A percentile compares a stretch with the other conserved stretches of the same genome.
phyloP scores from a whole-genome alignment of 345 rosid species.

The Combretum micranthum region DNA sequence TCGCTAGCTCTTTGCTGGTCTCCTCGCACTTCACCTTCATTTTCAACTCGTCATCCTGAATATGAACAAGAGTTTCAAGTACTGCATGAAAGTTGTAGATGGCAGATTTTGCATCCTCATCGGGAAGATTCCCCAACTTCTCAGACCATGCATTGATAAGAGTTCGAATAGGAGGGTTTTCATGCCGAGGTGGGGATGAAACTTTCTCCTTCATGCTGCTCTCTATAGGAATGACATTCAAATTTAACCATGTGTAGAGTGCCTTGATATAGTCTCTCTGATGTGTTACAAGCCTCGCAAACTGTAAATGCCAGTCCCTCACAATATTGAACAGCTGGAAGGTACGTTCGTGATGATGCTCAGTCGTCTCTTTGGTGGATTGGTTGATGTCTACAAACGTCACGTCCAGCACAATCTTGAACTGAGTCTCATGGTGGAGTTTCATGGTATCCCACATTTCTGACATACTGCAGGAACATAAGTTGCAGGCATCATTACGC shows the following conservation, averaged over 20 bases:
- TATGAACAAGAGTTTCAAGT: constrained; percentile 47
- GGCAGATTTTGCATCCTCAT: constrained; percentile 62
- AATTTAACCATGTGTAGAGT: constrained; percentile 61
- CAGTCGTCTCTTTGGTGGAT: constrained; percentile 61
- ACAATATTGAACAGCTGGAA: constrained; percentile 60
- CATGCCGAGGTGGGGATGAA: constrained; percentile 75
- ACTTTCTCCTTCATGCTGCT: constrained; percentile 84
- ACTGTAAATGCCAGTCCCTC: constrained; percentile 75
- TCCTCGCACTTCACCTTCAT: constrained; percentile 53
- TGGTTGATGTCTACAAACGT: constrained; percentile 37
- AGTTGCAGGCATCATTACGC: background rate
- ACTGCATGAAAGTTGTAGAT: constrained; percentile 58
- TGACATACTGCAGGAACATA: constrained; percentile 58
- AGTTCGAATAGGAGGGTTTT: constrained; percentile 51
- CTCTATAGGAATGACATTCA: constrained; percentile 81
- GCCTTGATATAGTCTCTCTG: constrained; percentile 66
- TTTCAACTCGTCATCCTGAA: constrained; percentile 62
- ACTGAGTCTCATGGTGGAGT: constrained; percentile 56
- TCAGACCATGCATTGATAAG: constrained; percentile 70
- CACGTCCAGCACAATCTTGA: constrained; percentile 27
- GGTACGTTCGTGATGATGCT: constrained; percentile 67
- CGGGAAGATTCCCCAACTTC: constrained; percentile 45
- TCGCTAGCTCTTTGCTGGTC: constrained; percentile 41
- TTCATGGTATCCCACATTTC: constrained; percentile 83
- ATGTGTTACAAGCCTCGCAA: constrained; percentile 54